Percentiles rank a stretch among this genome's conserved stretches.
These are phyloP conservation scores for Amphicarpaea edgeworthii DNA, from an alignment of 306 rosid genomes.

Conservation along the genomic window DNA sequence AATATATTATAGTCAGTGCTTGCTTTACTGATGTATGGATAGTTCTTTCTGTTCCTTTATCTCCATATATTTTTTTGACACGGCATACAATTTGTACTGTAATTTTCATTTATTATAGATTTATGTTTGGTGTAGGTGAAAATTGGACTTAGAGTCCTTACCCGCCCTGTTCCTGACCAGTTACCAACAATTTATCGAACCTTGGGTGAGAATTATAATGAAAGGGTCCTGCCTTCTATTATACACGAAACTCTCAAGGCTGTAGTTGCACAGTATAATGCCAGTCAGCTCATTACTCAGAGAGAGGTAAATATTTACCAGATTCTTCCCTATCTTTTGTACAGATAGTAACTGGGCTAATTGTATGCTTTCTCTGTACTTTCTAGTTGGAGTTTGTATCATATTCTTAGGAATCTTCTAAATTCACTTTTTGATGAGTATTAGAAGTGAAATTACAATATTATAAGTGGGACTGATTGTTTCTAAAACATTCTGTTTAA, in stretches of 20 bases:
- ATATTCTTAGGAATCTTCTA: conserved; percentile 14
- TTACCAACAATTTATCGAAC: conserved; percentile 77
- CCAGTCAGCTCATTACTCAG: conserved; percentile 93
- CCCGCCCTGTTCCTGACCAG: conserved; percentile 74
- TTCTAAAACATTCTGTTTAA: conserved; percentile 13
- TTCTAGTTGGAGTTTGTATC: conserved; percentile 22
- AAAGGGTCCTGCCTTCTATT: conserved; percentile 82
- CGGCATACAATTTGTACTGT: conserved; percentile 12
- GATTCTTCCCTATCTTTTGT: conserved; percentile 4
- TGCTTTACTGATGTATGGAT: neutral
- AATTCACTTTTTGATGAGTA: neutral
- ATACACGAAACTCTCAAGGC: conserved; percentile 87
- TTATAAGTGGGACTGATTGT: conserved; percentile 23
- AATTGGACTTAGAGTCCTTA: conserved; percentile 85
- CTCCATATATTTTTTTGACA: neutral
- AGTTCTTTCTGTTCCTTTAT: conserved; percentile 20
- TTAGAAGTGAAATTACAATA: conserved; percentile 9
- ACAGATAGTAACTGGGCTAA: neutral
- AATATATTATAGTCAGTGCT: conserved; percentile 1
- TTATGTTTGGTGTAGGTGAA: conserved; percentile 60
- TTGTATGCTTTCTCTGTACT: neutral
- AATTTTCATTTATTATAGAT: conserved; percentile 7
- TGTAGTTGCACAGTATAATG: conserved; percentile 88
- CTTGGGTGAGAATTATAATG: conserved; percentile 74
- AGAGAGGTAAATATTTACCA: conserved; percentile 69